Evolutionary conservation across 2,329 filamentous ascomycete genomes (phyloP), one percentile per base, ranked within the genome.

Genomic region (Fusarium penzigii): DNA sequence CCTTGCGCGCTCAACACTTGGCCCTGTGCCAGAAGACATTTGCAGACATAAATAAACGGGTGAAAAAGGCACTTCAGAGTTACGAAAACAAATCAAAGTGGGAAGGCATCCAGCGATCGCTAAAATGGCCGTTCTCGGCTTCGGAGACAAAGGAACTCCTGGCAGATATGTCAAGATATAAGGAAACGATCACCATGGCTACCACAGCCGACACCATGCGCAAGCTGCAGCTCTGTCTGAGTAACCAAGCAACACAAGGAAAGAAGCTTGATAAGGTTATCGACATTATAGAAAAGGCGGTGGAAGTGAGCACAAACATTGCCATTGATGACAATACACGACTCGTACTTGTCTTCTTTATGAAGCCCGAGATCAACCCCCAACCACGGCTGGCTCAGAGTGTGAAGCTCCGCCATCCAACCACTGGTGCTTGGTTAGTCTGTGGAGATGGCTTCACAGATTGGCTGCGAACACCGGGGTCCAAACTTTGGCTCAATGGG

Each of bases 101-200:
- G 29, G 38, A 40, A 41, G 16, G 25, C 1, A 0, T 45, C 32
- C 14, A 39, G 16, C 16, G 47, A 5, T 39, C 55, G 5, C 42
- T 59, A 5, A 62, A 53, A 34, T 62, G 57, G 51, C 55, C 55
- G 3, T 60, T 57, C n/a, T 58, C 49, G 2, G 12, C 44, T 0
- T 49, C 55, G 1, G 55, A 58, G 17, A 60, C 51, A 0, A 46
- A 32, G 10, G 10, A 41, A 2, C 29, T 62, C 4, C 16, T 62
- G 2, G 20, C 13, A 2, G 43, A 58, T 9, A 29, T 61, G 7
- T 58, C 53, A 8, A 46, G 45, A 8, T 40, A 58, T 2, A 62
- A 60, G 12, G n/a, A 48, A 3, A 58, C 47, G 0, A 50, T 62
- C 7, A 44, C 29, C 1, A 16, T 49, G 1, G 57, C 59, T 3